Conservation (phyloP, 768 basidiomycete genomes). For the Cystofilobasidium capitatum region DNA sequence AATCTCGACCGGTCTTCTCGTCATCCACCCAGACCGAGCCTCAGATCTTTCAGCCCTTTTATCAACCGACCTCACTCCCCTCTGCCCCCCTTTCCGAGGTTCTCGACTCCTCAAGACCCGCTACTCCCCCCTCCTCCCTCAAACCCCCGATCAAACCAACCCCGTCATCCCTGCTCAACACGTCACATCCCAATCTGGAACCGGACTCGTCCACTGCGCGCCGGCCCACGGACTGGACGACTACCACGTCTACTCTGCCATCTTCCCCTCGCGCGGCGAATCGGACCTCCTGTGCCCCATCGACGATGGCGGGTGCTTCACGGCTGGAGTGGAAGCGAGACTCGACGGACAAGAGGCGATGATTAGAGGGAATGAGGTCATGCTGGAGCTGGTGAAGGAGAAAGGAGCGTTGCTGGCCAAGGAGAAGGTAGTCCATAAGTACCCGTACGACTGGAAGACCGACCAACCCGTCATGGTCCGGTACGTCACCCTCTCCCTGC, state of each 20-base stretch:
- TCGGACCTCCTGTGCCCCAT: constrained; percentile 65
- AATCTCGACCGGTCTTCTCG: constrained; percentile 26
- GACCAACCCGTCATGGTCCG: constrained; percentile 82
- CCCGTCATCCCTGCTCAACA: constrained; percentile 58
- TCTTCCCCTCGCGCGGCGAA: constrained; percentile 33
- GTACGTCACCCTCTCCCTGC: constrained; percentile 45
- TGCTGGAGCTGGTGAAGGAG: constrained; percentile 54
- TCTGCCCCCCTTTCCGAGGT: constrained; percentile 28
- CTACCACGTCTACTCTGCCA: constrained; percentile 57
- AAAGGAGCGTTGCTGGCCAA: constrained; percentile 53
- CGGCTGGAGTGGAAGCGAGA: constrained; percentile 41
- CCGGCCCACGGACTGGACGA: constrained; percentile 93
- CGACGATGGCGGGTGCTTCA: constrained; percentile 64
- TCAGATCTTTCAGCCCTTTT: neutral
- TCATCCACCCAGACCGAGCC: constrained; percentile 40
- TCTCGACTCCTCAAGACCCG: constrained; percentile 27
- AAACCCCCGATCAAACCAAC: constrained; percentile 29
- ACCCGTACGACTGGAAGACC: constrained; percentile 96
- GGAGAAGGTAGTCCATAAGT: constrained; percentile 69
- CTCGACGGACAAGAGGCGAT: constrained; percentile 66
- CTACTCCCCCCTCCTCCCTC: constrained; percentile 32
- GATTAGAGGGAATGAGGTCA: constrained; percentile 55
- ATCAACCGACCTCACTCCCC: constrained; percentile 24
- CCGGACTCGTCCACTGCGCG: constrained; percentile 89
- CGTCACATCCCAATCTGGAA: constrained; percentile 80